Evolutionary conservation across 2,329 filamentous ascomycete genomes (phyloP).

Genomic region (Fusarium xylarioides): DNA sequence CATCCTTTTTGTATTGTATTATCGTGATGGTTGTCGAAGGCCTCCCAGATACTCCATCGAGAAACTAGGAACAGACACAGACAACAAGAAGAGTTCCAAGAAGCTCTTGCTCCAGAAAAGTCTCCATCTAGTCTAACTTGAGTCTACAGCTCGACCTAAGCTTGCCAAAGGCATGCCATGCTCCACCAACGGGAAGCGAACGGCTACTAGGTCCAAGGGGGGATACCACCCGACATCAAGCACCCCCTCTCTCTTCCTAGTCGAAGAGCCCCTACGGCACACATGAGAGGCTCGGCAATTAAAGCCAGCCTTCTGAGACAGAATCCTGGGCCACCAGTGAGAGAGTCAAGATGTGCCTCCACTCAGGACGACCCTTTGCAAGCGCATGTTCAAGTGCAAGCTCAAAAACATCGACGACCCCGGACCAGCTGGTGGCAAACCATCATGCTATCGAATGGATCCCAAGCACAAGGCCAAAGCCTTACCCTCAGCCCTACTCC

Average conservation of each 20-base stretch:
- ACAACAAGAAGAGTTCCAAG: conserved; percentile 13
- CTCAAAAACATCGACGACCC: conserved; percentile 37
- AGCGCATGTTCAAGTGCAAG: conserved; percentile 34
- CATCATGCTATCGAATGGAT: conserved; percentile 30
- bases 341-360: conserved; percentile 32
- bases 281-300: conserved; percentile 37
- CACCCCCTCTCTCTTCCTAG: conserved; percentile 20
- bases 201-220: conserved; percentile 39
- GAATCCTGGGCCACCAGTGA: conserved; percentile 30
- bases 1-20: conserved; percentile 44
- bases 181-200: conserved; percentile 43
- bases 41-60: conserved; percentile 37
- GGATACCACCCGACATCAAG: conserved; percentile 23
- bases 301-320: conserved; percentile 32
- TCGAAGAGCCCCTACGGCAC: conserved; percentile 17
- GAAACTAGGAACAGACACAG: conserved; percentile 18
- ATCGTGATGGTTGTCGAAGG: conserved; percentile 42
- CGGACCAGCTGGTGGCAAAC: conserved; percentile 43
- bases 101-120: conserved; percentile 34
- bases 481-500: conserved; percentile 41
- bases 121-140: conserved; percentile 29
- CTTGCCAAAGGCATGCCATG: conserved; percentile 27
- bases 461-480: conserved; percentile 31
- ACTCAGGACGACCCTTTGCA: conserved; percentile 35
- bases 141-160: conserved; percentile 18